Evolutionary conservation across 1,284 basidiomycete genomes (phyloP).

Genomic region (Volvariella surrecta): DNA sequence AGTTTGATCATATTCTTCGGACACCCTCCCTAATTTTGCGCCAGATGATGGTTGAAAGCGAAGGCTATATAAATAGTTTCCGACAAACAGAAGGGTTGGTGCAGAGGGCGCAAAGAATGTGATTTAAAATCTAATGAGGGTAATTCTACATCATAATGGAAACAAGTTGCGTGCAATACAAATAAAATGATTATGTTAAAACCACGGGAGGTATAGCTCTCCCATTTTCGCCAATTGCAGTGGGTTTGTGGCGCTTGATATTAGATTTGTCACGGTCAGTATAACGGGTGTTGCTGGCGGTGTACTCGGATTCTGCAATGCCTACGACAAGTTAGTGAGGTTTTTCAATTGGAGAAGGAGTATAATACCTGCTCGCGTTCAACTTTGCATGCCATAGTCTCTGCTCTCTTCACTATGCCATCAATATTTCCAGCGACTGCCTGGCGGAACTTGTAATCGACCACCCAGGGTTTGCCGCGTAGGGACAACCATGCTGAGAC

Average conservation of each 20-base stretch:
- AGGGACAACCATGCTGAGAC: conserved; percentile 66
- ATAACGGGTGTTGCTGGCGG: conserved; percentile 48
- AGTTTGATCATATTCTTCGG: conserved; percentile 16
- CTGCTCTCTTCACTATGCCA: conserved; percentile 78
- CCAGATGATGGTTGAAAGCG: conserved; percentile 83
- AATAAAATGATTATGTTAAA: conserved; percentile 33
- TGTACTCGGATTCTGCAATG: conserved; percentile 22
- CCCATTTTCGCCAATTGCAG: conserved; percentile 74
- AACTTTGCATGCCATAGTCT: conserved; percentile 77
- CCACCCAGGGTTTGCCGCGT: conserved; percentile 39
- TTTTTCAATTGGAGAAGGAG: neutral
- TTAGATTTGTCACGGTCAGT: conserved; percentile 80
- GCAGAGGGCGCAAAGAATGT: conserved; percentile 30
- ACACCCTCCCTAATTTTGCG: conserved; percentile 8
- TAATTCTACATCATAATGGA: neutral
- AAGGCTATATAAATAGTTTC: conserved; percentile 68
- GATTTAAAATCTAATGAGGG: conserved; percentile 10
- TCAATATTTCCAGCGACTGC: conserved; percentile 73
- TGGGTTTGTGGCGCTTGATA: conserved; percentile 70
- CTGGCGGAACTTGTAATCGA: conserved; percentile 59
- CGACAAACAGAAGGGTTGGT: conserved; percentile 68
- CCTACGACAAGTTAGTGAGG: conserved; percentile 12
- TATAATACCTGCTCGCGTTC: conserved; percentile 69
- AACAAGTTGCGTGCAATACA: neutral
- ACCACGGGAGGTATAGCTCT: conserved; percentile 81